Conservation (phyloP, 306 rosid genomes). For the Cucurbita argyrosperma region DNA sequence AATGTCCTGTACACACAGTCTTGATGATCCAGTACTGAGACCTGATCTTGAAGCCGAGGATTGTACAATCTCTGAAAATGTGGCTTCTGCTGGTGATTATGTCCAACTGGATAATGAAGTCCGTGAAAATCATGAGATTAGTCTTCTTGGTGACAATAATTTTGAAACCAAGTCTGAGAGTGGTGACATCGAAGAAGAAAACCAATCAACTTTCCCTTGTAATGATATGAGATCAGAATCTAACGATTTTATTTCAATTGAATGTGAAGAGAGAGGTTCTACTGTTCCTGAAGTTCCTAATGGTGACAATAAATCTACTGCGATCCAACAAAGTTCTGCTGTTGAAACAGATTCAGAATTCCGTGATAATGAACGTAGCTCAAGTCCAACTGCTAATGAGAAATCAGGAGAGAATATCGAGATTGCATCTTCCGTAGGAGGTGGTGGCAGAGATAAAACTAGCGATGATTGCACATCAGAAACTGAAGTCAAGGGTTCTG, state of each 20-base stretch:
- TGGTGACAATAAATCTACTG: slow-evolving; percentile 6
- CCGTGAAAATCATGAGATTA: slow-evolving; percentile 7
- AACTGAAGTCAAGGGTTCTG: neutral
- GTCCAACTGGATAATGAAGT: slow-evolving; percentile 2
- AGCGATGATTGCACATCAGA: neutral
- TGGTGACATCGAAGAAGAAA: neutral
- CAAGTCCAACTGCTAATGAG: neutral
- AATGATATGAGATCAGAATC: slow-evolving; percentile 8
- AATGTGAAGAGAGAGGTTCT: slow-evolving; percentile 9
- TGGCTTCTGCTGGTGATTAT: neutral
- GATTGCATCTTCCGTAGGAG: slow-evolving; percentile 3
- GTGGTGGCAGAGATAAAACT: slow-evolving; percentile 7
- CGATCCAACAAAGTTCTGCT: neutral
- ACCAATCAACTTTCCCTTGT: neutral
- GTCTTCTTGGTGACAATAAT: neutral
- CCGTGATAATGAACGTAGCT: slow-evolving; percentile 5
- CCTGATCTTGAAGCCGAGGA: neutral
- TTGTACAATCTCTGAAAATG: slow-evolving; percentile 4
- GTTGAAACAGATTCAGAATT: neutral
- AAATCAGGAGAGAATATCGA: slow-evolving; percentile 17
- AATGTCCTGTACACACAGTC: neutral
- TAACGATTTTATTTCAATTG: slow-evolving; percentile 1
- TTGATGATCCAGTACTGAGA: neutral
- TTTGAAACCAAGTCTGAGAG: slow-evolving; percentile 6
- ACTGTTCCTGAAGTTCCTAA: slow-evolving; percentile 7